Percentiles rank a stretch among this genome's conserved stretches.
These are phyloP conservation scores for Candida ulmi DNA, from an alignment of 805 yeast genomes.

Conservation along the genomic window DNA sequence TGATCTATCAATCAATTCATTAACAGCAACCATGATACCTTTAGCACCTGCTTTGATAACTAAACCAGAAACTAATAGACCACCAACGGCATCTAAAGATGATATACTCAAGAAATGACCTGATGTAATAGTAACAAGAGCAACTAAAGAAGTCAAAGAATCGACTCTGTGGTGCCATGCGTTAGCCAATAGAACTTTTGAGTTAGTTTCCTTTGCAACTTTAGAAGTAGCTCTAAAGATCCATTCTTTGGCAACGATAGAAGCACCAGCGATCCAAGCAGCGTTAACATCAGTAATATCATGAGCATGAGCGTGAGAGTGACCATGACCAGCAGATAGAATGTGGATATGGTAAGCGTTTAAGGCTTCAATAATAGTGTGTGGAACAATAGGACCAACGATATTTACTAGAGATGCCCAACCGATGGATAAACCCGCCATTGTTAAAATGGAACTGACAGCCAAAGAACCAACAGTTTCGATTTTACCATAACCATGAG, in stretches of 20 bases:
- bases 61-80: constrained; percentile 74
- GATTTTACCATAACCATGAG: constrained; percentile 87
- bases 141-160: constrained; percentile 86
- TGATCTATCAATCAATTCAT: constrained; percentile 76
- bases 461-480: constrained; percentile 90
- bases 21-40: constrained; percentile 63
- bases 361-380: constrained; percentile 48
- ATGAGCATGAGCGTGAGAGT: constrained; percentile 24
- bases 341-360: constrained; percentile 44
- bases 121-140: constrained; percentile 79
- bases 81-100: constrained; percentile 92
- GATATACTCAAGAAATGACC: constrained; percentile 73
- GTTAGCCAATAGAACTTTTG: constrained; percentile 89
- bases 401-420: constrained; percentile 73
- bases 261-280: constrained; percentile 92
- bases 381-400: constrained; percentile 63
- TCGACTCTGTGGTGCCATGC: constrained; percentile 99
- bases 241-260: constrained; percentile 84
- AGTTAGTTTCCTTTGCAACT: constrained; percentile 71
- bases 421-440: constrained; percentile 89
- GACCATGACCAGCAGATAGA: constrained; percentile 31
- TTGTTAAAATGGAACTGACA: constrained; percentile 74
- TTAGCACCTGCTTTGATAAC: constrained; percentile 81
- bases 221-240: constrained; percentile 77
- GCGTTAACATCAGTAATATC: constrained; percentile 75